phyloP scores from a whole-genome alignment of 140 eudicot species.

The Bidens hawaiensis region DNA sequence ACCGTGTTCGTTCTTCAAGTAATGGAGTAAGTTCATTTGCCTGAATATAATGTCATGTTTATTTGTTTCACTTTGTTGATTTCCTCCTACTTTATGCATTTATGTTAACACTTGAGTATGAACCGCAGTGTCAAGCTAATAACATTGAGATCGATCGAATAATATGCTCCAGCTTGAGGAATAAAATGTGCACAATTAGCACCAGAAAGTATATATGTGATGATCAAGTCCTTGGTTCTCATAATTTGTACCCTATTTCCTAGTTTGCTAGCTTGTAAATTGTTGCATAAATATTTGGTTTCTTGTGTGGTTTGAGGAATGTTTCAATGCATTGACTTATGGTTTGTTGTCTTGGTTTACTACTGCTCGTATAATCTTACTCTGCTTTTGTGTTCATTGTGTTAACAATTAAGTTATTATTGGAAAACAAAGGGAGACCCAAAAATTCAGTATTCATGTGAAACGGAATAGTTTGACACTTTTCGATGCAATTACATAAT shows the following conservation, averaged over 20 bases:
- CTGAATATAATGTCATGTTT: not conserved
- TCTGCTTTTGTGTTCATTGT: too few relatives aligned
- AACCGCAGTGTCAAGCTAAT: not conserved
- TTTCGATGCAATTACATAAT: too few relatives aligned
- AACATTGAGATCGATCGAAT: not conserved
- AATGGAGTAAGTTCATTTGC: not conserved
- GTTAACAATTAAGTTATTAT: too few relatives aligned
- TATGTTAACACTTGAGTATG: not conserved
- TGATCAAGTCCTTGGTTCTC: not conserved
- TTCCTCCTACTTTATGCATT: not conserved
- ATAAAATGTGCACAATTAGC: not conserved
- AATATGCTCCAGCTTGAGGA: not conserved
- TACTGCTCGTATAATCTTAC: too few relatives aligned
- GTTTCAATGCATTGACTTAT: not conserved
- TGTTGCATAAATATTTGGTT: not conserved
- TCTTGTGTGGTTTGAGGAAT: not conserved
- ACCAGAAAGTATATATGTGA: not conserved
- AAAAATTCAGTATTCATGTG: too few relatives aligned
- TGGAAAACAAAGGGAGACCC: too few relatives aligned
- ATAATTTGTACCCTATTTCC: not conserved
- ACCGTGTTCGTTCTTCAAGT: not conserved
- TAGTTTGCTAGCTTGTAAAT: not conserved
- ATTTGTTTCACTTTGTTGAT: not conserved
- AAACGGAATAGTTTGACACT: too few relatives aligned
- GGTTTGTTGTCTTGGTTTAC: not conserved